Conservation (phyloP, 2,329 filamentous ascomycete species). For the Sporothrix mexicana region DNA sequence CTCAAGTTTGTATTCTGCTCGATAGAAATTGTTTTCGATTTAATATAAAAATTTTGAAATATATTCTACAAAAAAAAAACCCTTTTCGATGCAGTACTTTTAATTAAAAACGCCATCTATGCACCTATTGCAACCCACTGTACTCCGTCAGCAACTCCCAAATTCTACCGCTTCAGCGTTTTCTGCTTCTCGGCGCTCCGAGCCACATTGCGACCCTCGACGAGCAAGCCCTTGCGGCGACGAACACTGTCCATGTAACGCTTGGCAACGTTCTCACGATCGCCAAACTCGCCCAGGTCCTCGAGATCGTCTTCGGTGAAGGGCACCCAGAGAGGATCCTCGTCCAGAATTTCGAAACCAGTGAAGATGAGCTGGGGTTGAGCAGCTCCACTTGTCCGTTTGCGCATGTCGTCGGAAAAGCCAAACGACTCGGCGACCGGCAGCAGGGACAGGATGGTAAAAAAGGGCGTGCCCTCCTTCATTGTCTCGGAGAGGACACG, state of each 20-base stretch:
- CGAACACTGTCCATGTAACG: conserved; percentile 92
- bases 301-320: conserved; percentile 96
- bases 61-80: neutral
- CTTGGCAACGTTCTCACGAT: conserved; percentile 95
- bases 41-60: neutral
- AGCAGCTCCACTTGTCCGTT: conserved; percentile 87
- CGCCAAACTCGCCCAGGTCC: conserved; percentile 91
- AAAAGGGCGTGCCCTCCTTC: conserved; percentile 95
- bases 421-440: conserved; percentile 96
- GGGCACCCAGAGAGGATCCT: conserved; percentile 98
- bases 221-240: conserved; percentile 82
- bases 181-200: conserved; percentile 92
- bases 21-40: neutral
- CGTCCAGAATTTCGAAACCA: conserved; percentile 89
- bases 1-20: neutral
- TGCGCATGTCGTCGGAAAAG: conserved; percentile 95
- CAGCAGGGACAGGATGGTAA: conserved; percentile 85
- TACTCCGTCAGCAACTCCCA: neutral
- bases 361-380: conserved; percentile 92
- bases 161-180: conserved; percentile 64
- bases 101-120: conserved; percentile 23
- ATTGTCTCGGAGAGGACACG: conserved; percentile 88
- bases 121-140: conserved; percentile 1
- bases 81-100: neutral
- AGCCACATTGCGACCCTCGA: conserved; percentile 77